Evolutionary conservation across 2,329 filamentous ascomycete species (phyloP).

Genomic region (Colletotrichum sidae): DNA sequence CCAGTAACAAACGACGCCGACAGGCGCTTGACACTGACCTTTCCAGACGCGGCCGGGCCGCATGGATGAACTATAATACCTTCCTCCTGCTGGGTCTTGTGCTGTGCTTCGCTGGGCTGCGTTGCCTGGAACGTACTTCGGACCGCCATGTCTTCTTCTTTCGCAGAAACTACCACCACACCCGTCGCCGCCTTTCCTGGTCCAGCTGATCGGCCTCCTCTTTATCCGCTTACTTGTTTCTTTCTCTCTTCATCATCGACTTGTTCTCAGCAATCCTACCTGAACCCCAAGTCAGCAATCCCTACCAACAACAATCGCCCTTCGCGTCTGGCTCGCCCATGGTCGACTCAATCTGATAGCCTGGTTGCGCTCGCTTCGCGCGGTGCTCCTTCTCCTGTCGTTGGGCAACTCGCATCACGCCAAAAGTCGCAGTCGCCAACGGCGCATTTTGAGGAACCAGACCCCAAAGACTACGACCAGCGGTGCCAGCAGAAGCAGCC

Average conservation of each 20-base stretch:
- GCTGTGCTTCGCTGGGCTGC: too few species aligned
- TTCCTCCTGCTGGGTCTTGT: too few species aligned
- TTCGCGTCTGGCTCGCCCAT: neutral
- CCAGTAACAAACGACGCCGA: neutral
- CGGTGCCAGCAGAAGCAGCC: neutral
- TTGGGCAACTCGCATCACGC: neutral
- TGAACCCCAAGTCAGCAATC: neutral
- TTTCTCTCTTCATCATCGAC: neutral
- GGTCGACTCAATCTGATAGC: slow-evolving; percentile 1
- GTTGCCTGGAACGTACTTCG: neutral
- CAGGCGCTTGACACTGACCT: slow-evolving; percentile 34
- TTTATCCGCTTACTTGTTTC: neutral
- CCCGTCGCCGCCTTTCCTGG: neutral
- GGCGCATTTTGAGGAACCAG: neutral
- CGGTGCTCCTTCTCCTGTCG: neutral
- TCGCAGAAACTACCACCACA: neutral
- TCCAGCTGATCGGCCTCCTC: neutral
- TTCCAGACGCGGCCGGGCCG: slow-evolving; percentile 36
- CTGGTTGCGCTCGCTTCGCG: slow-evolving; percentile 5
- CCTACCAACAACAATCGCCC: slow-evolving; percentile 1
- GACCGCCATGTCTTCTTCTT: neutral
- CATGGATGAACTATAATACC: slow-evolving; percentile 31
- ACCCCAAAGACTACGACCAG: neutral
- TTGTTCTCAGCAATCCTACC: neutral
- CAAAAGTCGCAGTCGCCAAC: neutral